Percentiles rank a stretch among this genome's conserved stretches.
Evolutionary conservation across 176 grass and related monocot species (phyloP).

Genomic region (Melocanna baccifera): DNA sequence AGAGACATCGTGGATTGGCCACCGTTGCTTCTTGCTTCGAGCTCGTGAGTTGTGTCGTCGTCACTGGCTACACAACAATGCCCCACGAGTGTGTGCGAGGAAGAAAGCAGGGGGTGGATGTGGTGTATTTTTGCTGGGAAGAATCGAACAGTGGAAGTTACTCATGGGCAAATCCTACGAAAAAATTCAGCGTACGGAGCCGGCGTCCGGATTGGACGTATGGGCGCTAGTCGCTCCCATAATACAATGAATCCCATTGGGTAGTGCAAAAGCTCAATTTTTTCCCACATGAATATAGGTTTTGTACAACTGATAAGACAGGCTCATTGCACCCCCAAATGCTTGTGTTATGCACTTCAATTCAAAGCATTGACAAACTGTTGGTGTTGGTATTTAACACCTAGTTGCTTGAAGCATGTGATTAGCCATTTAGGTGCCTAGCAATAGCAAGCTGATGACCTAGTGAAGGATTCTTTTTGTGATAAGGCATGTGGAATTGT

Average conservation of each 20-base stretch:
- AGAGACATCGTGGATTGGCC: too few species aligned
- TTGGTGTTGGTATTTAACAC: not conserved
- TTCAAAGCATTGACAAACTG: not conserved
- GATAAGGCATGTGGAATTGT: not conserved
- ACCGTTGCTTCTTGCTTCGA: too few species aligned
- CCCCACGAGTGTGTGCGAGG: too few species aligned
- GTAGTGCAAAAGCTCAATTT: not conserved
- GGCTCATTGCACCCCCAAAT: not conserved
- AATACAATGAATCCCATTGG: not conserved
- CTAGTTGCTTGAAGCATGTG: conserved; percentile 10
- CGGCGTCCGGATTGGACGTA: too few species aligned
- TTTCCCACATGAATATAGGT: not conserved
- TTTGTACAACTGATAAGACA: not conserved
- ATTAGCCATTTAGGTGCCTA: not conserved
- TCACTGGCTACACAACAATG: too few species aligned
- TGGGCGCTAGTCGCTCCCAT: too few species aligned
- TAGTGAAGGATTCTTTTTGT: not conserved
- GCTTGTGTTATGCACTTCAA: not conserved
- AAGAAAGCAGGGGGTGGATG: too few species aligned
- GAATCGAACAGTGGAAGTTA: too few species aligned
- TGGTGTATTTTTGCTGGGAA: too few species aligned
- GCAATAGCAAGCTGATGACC: not conserved
- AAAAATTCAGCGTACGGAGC: too few species aligned
- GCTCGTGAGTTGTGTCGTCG: too few species aligned
- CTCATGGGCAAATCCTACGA: too few species aligned